phyloP scores from a whole-genome alignment of 805 yeast species.

The Candida ortonii region DNA sequence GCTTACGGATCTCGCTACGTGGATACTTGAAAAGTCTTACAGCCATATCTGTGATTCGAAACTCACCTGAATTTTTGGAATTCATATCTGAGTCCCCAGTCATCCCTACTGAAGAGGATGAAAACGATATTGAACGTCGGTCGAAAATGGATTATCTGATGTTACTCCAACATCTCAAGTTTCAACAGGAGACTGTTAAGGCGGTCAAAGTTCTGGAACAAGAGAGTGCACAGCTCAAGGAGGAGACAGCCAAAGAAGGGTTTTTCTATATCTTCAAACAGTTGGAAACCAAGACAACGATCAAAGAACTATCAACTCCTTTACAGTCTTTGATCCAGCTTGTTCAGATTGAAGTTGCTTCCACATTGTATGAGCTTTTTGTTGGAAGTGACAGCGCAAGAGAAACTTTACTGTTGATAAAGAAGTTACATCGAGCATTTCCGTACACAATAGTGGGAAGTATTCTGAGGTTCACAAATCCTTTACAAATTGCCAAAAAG shows the following conservation, averaged over 20 bases:
- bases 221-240: constrained; percentile 43
- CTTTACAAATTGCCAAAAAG: constrained; percentile 76
- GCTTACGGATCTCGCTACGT: constrained; percentile 71
- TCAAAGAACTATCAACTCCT: constrained; percentile 62
- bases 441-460: constrained; percentile 80
- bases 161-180: constrained; percentile 60
- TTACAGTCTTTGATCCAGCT: constrained; percentile 72
- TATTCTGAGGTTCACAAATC: constrained; percentile 80
- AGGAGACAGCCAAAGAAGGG: constrained; percentile 39
- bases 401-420: constrained; percentile 68
- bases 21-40: constrained; percentile 61
- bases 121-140: constrained; percentile 56
- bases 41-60: constrained; percentile 52
- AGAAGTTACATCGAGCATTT: constrained; percentile 68
- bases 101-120: constrained; percentile 41
- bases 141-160: constrained; percentile 56
- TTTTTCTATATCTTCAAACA: constrained; percentile 62
- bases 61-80: constrained; percentile 46
- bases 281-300: constrained; percentile 50
- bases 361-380: constrained; percentile 76
- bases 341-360: constrained; percentile 79
- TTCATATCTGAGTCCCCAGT: constrained; percentile 50
- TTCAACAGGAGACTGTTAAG: constrained; percentile 55
- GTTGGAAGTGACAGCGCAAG: constrained; percentile 79
- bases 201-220: constrained; percentile 30